Evolutionary conservation across 176 grass and related monocot species (phyloP).

Genomic region (Oryza glumipatula): DNA sequence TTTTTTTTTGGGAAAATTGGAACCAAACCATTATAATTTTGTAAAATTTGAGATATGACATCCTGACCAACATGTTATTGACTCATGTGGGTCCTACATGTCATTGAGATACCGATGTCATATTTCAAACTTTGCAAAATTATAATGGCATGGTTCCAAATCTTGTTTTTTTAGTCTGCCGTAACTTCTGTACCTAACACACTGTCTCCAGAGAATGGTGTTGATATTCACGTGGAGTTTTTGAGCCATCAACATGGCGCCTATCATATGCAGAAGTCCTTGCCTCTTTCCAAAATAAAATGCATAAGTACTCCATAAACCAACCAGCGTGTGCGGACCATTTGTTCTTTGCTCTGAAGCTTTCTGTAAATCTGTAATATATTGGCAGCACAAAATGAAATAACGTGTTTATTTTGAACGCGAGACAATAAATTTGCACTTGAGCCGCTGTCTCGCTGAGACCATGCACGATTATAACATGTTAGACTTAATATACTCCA

Average conservation of each 20-base stretch:
- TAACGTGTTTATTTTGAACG: background rate
- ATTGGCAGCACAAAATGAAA: background rate
- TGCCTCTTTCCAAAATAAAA: background rate
- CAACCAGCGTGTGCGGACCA: background rate
- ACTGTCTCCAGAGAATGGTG: background rate
- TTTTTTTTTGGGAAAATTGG: too few species aligned
- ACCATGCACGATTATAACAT: background rate
- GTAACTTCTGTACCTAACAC: background rate
- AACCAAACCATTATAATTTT: too few species aligned
- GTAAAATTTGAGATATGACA: too few species aligned
- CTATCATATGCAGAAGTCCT: background rate
- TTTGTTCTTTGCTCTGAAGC: background rate
- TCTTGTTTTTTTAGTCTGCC: too few species aligned
- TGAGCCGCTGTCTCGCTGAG: background rate
- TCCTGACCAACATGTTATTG: too few species aligned
- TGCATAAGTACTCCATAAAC: background rate
- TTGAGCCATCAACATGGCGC: background rate
- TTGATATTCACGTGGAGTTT: constrained; percentile 21
- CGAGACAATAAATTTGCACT: background rate
- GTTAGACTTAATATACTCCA: background rate
- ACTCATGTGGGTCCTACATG: too few species aligned
- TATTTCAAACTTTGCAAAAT: too few species aligned
- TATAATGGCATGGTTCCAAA: too few species aligned
- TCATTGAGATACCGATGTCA: too few species aligned
- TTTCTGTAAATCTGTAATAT: background rate